phyloP scores from a whole-genome alignment of 2,329 filamentous ascomycete genomes.

The Ophiostoma tasmaniense region DNA sequence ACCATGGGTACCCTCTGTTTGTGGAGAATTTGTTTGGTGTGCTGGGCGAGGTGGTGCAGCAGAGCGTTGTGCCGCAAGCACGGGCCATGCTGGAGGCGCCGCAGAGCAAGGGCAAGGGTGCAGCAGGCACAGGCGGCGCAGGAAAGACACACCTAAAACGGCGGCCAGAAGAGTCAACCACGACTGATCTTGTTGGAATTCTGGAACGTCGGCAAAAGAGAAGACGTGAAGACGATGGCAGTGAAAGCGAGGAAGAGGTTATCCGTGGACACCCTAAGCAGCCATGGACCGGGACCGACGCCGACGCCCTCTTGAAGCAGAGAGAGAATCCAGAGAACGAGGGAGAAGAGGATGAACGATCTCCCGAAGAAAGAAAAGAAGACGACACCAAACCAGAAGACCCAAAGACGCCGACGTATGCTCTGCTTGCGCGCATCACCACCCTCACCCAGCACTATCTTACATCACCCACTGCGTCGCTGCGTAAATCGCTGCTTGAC shows the following conservation, averaged over 20 bases:
- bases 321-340: constrained; percentile 18
- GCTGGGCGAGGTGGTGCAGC: constrained; percentile 71
- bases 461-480: constrained; percentile 69
- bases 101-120: constrained; percentile 13
- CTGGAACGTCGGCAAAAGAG: constrained; percentile 23
- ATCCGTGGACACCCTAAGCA: constrained; percentile 28
- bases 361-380: constrained; percentile 27
- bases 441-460: constrained; percentile 83
- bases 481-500: constrained; percentile 69
- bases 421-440: constrained; percentile 72
- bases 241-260: constrained; percentile 23
- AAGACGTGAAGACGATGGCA: constrained; percentile 22
- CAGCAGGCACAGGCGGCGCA: not conserved
- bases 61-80: constrained; percentile 56
- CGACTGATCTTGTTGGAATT: constrained; percentile 11
- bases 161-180: not conserved
- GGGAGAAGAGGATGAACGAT: constrained; percentile 30
- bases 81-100: constrained; percentile 34
- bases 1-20: constrained; percentile 81
- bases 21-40: constrained; percentile 81
- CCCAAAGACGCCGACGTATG: constrained; percentile 64
- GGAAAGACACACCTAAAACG: not conserved
- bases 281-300: constrained; percentile 30
- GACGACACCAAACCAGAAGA: constrained; percentile 34
- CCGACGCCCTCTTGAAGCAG: constrained; percentile 23